A percentile compares a stretch with the other conserved stretches of the same genome.
Evolutionary conservation across 257 asterid species (phyloP).

Genomic region (Plectranthus barbatus): DNA sequence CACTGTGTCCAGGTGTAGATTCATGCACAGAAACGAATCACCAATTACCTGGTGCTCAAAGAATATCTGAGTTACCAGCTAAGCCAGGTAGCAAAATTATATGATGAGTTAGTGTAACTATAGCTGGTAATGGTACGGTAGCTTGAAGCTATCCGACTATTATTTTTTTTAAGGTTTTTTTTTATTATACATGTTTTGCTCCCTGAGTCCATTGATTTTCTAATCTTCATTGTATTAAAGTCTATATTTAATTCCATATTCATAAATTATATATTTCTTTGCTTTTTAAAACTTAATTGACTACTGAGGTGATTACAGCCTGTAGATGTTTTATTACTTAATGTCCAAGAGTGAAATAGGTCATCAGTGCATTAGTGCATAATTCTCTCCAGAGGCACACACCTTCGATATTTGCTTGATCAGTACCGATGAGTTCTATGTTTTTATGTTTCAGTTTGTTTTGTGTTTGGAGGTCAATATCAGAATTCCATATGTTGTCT

Average conservation of each 20-base stretch:
- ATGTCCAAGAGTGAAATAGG: background rate
- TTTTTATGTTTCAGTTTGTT: background rate
- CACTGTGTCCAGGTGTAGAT: background rate
- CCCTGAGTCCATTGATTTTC: background rate
- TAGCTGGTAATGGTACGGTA: background rate
- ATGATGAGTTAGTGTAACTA: background rate
- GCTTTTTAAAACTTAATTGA: background rate
- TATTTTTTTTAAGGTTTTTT: background rate
- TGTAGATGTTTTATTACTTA: slow-evolving; percentile 1
- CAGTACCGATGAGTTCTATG: background rate
- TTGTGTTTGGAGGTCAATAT: too few relatives aligned
- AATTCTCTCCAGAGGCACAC: background rate
- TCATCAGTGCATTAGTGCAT: background rate
- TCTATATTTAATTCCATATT: background rate
- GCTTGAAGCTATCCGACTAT: background rate
- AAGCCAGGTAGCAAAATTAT: slow-evolving; percentile 43
- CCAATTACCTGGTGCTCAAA: slow-evolving; percentile 20
- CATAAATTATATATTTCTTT: background rate
- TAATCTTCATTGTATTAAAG: background rate
- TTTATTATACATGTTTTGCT: background rate
- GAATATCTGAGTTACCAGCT: slow-evolving; percentile 18
- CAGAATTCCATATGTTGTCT: background rate
- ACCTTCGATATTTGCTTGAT: background rate
- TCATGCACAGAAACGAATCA: slow-evolving; percentile 5
- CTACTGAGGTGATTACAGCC: background rate